Percentiles rank a stretch among this genome's conserved stretches.
Evolutionary conservation across 345 rosid genomes (phyloP).

Genomic region (Salix brachista): DNA sequence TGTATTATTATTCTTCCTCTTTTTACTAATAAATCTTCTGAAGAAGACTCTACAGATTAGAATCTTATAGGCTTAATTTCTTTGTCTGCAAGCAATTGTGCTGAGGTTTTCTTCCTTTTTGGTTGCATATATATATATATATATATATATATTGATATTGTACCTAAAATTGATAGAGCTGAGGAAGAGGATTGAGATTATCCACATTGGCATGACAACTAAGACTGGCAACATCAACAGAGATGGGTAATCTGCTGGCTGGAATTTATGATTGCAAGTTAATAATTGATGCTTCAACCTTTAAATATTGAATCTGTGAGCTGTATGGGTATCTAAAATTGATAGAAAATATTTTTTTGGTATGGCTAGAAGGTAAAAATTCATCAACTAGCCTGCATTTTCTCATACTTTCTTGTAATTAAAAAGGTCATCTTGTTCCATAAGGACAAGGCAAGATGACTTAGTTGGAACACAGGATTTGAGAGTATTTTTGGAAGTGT

Average conservation of each 20-base stretch:
- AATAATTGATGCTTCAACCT: background rate
- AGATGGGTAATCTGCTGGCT: background rate
- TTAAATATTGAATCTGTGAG: background rate
- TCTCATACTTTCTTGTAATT: background rate
- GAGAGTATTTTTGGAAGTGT: too few relatives aligned
- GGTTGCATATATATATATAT: background rate
- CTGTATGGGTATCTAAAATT: background rate
- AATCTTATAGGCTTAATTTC: background rate
- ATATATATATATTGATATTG: background rate
- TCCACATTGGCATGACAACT: background rate
- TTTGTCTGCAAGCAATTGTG: conserved; percentile 13
- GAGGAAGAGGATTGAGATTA: background rate
- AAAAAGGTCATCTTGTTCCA: background rate
- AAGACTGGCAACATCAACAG: background rate
- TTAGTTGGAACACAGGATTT: background rate
- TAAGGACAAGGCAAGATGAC: background rate
- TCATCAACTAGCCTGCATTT: background rate
- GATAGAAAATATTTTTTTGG: background rate
- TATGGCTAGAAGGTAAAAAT: background rate
- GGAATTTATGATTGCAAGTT: background rate
- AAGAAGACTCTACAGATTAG: background rate
- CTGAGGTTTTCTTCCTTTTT: too few relatives aligned
- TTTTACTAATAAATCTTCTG: background rate
- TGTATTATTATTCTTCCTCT: background rate
- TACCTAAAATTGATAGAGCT: background rate